Conservation (phyloP, 208 protist species). For the Zelonia costaricensis region DNA sequence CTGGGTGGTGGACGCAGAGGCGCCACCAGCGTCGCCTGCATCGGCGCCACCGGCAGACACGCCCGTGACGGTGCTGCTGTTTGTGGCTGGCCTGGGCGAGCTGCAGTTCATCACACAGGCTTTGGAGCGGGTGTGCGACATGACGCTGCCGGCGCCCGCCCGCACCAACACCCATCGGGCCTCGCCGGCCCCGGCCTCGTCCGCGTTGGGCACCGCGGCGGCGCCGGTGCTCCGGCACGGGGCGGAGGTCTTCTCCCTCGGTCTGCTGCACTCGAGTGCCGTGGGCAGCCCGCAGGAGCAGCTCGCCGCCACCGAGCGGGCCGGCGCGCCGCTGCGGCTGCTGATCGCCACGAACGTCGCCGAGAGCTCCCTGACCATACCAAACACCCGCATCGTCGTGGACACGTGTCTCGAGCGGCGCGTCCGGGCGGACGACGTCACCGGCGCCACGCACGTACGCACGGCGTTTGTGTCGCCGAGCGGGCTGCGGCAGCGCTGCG, state of each 20-base stretch:
- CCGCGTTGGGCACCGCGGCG: neutral
- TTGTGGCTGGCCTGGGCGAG: conserved; percentile 75
- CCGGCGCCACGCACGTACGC: conserved; percentile 46
- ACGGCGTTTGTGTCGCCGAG: conserved; percentile 42
- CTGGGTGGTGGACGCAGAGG: conserved; percentile 14
- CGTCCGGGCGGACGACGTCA: conserved; percentile 47
- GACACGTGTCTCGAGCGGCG: conserved; percentile 64
- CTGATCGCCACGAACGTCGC: conserved; percentile 76
- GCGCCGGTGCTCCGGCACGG: conserved; percentile 46
- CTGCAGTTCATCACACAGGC: conserved; percentile 61
- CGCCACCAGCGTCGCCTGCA: too few relatives aligned
- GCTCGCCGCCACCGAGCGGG: conserved; percentile 27
- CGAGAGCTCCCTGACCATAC: conserved; percentile 82
- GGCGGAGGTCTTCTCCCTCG: conserved; percentile 56
- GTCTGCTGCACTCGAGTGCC: conserved; percentile 56
- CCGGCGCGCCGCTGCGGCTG: conserved; percentile 43
- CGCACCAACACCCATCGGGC: conserved; percentile 1
- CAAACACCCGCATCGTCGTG: conserved; percentile 65
- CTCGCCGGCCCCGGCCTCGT: neutral
- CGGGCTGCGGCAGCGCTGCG: conserved; percentile 59
- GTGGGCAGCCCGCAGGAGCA: conserved; percentile 69
- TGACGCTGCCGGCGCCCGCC: conserved; percentile 4
- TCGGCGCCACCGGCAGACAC: neutral
- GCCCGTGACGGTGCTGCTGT: conserved; percentile 65
- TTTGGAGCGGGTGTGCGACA: conserved; percentile 49